Base-by-base conservation (phyloP, 768 basidiomycete genomes). In the Auriscalpium orientale region DNA sequence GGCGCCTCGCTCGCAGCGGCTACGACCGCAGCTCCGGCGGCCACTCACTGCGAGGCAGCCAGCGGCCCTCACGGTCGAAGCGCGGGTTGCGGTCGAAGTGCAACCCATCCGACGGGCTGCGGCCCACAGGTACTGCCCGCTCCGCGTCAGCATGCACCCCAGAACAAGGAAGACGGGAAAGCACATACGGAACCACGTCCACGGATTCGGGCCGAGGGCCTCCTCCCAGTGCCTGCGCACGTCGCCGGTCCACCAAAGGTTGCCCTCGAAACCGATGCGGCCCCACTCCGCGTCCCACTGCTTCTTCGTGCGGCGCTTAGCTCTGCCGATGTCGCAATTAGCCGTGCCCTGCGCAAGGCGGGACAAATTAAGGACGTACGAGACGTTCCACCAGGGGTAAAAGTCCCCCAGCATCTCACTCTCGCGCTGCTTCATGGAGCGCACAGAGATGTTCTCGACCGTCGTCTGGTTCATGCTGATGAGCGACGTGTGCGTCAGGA, bases 231-330 rank as follows among this genome's bases (percentile, higher is more conserved):
- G 86, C 45, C 70, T 73, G 49, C 74, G 68, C 46, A 62, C 57
- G 59, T 76, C 80, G 28, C 89, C 94, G 37, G 82, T 70, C 84
- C 87, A 91, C 94, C 94, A 98, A 8, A 95, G 69, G 66, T 93
- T 85, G 0, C 88, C 92, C 65, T 95, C 94, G 34, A 75, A 80
- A 8, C 77, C 74, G 1, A 89, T 73, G 33, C 75, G 70, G 0
- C 94, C 94, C 89, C 90, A 98, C 63, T 95, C 92, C 22, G 71
- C 70, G 60, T 91, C 82, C 86, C 89, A 95, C 46, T 74, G 68
- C 37, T 65, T 68, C 45, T 64, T 66, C 16, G 74, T 79, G 36
- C 65, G 68, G 36, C 71, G 71, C 58, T 79, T 86, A 3, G 72
- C 78, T 21, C 86, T 87, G 66, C 44, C n/a, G 46, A 46, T 51